Conservation (phyloP, 2,329 filamentous ascomycete species). For the Hypoxylon sp. region DNA sequence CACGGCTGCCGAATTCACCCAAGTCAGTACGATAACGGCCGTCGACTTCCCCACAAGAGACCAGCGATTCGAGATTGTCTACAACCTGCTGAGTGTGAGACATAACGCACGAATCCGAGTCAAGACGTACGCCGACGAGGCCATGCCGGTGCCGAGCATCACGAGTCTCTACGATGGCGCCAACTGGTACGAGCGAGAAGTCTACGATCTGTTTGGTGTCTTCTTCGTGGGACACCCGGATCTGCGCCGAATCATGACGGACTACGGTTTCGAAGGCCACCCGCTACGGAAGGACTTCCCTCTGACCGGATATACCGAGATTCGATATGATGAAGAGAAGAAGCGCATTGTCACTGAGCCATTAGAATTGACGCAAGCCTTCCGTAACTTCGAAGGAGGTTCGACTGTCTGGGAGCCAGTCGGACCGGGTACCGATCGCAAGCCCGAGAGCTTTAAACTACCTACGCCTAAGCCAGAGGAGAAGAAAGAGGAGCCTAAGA, state of each 20-base stretch:
- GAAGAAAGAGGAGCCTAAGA: conserved; percentile 91
- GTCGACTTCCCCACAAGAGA: conserved; percentile 96
- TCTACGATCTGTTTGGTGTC: conserved; percentile 97
- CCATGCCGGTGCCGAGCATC: conserved; percentile 90
- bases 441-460: conserved; percentile 90
- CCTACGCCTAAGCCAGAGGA: conserved; percentile 96
- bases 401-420: conserved; percentile 77
- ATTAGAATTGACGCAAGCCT: conserved; percentile 96
- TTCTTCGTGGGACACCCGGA: conserved; percentile 97
- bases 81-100: conserved; percentile 94
- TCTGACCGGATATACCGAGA: conserved; percentile 96
- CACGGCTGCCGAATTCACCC: conserved; percentile 96
- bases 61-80: conserved; percentile 97
- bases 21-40: conserved; percentile 90
- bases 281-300: conserved; percentile 98
- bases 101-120: conserved; percentile 97
- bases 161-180: conserved; percentile 91
- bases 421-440: conserved; percentile 79
- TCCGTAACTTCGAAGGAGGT: conserved; percentile 97
- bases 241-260: conserved; percentile 97
- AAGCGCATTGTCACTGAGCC: conserved; percentile 99
- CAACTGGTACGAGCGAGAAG: conserved; percentile 98
- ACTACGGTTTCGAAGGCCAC: conserved; percentile 99
- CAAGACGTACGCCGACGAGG: conserved; percentile 99
- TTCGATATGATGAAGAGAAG: conserved; percentile 99